Evolutionary conservation across 495 filamentous ascomycete genomes (phyloP).

Genomic region (Penicillium crystallinum): DNA sequence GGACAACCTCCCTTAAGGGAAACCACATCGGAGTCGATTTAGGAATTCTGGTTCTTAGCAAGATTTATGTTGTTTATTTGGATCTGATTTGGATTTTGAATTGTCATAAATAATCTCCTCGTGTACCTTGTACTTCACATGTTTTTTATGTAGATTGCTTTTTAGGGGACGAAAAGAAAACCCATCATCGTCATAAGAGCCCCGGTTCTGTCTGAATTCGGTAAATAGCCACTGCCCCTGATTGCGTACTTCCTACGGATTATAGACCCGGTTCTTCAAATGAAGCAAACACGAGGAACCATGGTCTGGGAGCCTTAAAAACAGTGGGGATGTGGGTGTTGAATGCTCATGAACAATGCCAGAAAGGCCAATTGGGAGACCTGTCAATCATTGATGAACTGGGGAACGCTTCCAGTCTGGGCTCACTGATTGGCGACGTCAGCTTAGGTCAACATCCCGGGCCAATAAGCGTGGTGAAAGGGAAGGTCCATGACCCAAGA

Average conservation of each 20-base stretch:
- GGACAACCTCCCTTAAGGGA: constrained; percentile 3
- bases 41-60: too few relatives aligned
- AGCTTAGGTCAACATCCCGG: constrained; percentile 19
- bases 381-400: constrained; percentile 33
- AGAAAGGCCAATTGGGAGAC: constrained; percentile 10
- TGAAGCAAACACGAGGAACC: constrained; percentile 25
- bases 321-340: constrained; percentile 24
- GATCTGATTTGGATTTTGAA: too few relatives aligned
- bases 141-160: too few relatives aligned
- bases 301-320: constrained; percentile 31
- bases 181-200: neutral
- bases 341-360: neutral
- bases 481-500: constrained; percentile 16
- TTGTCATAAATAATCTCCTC: too few relatives aligned
- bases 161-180: constrained; percentile 5
- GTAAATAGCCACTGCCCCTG: constrained; percentile 19
- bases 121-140: too few relatives aligned
- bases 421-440: constrained; percentile 20
- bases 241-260: constrained; percentile 20
- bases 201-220: constrained; percentile 4
- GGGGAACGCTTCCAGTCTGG: constrained; percentile 19
- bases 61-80: too few relatives aligned
- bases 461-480: constrained; percentile 20
- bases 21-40: too few relatives aligned
- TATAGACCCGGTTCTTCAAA: constrained; percentile 26